phyloP scores from a whole-genome alignment of 805 yeast genomes.

The Ogataea pignaliae region DNA sequence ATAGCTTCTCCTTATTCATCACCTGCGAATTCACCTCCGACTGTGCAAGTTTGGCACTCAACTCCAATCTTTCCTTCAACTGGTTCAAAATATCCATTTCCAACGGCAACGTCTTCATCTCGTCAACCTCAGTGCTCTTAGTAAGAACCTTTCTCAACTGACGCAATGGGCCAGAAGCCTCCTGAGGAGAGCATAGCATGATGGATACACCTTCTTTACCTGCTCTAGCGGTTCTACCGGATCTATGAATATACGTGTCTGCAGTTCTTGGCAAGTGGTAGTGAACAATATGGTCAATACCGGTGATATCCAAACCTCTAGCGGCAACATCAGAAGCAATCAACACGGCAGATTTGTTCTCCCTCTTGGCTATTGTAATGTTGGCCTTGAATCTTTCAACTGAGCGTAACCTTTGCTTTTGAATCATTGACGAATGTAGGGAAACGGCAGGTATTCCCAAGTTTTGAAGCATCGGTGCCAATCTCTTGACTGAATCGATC shows the following conservation, averaged over 20 bases:
- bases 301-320: slow-evolving; percentile 90
- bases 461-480: slow-evolving; percentile 69
- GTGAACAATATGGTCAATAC: slow-evolving; percentile 90
- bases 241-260: slow-evolving; percentile 89
- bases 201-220: slow-evolving; percentile 93
- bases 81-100: slow-evolving; percentile 72
- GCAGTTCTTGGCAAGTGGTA: slow-evolving; percentile 94
- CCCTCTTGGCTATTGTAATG: slow-evolving; percentile 28
- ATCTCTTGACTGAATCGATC: slow-evolving; percentile 88
- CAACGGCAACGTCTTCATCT: slow-evolving; percentile 66
- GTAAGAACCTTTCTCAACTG: slow-evolving; percentile 58
- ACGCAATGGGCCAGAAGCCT: slow-evolving; percentile 81
- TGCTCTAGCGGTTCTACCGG: slow-evolving; percentile 98
- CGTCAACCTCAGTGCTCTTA: slow-evolving; percentile 37
- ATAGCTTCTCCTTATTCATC: slow-evolving; percentile 61
- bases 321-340: slow-evolving; percentile 98
- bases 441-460: slow-evolving; percentile 66
- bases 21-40: slow-evolving; percentile 52
- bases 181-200: slow-evolving; percentile 89
- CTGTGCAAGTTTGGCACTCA: slow-evolving; percentile 77
- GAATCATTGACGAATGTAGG: slow-evolving; percentile 91
- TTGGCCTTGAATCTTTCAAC: slow-evolving; percentile 72
- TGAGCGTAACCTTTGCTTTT: slow-evolving; percentile 83
- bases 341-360: slow-evolving; percentile 57
- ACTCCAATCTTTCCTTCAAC: slow-evolving; percentile 58